A percentile compares a stretch with the other conserved stretches of the same genome.
These are phyloP conservation scores for Aspergillus sp. DNA, from an alignment of 2,329 filamentous ascomycete species.

Conservation along the genomic window DNA sequence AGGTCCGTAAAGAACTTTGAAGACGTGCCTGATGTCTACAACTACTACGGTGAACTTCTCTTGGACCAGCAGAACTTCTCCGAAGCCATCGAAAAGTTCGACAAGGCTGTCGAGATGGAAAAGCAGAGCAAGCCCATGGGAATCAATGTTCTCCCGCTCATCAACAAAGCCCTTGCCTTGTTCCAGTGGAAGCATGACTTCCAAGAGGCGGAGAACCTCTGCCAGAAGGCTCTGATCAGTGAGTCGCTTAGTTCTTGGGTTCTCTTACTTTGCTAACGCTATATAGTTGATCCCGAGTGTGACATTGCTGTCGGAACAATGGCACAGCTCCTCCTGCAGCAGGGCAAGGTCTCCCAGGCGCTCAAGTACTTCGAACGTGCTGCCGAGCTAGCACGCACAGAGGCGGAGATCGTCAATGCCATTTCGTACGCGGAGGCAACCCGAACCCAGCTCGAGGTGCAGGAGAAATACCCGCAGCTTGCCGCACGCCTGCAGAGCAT, in stretches of 20 bases:
- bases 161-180: slow-evolving; percentile 96
- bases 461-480: slow-evolving; percentile 82
- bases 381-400: slow-evolving; percentile 89
- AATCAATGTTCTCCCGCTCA: slow-evolving; percentile 96
- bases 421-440: slow-evolving; percentile 97
- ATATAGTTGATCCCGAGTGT: slow-evolving; percentile 90
- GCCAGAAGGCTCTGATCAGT: slow-evolving; percentile 97
- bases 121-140: slow-evolving; percentile 89
- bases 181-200: slow-evolving; percentile 99
- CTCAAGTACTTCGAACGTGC: slow-evolving; percentile 97
- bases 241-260: slow-evolving; percentile 48
- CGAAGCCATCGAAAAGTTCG: slow-evolving; percentile 97
- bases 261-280: slow-evolving; percentile 19
- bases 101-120: slow-evolving; percentile 98
- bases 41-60: slow-evolving; percentile 97
- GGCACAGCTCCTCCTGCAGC: slow-evolving; percentile 95
- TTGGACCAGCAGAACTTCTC: slow-evolving; percentile 95
- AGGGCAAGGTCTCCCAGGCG: slow-evolving; percentile 94
- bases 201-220: slow-evolving; percentile 89
- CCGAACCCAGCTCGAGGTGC: slow-evolving; percentile 89
- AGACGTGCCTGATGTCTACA: slow-evolving; percentile 96
- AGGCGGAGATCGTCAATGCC: slow-evolving; percentile 94
- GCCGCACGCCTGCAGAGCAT: slow-evolving; percentile 72
- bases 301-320: slow-evolving; percentile 98
- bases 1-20: slow-evolving; percentile 98